Evolutionary conservation across 345 rosid genomes (phyloP).

Genomic region (Aegle marmelos): DNA sequence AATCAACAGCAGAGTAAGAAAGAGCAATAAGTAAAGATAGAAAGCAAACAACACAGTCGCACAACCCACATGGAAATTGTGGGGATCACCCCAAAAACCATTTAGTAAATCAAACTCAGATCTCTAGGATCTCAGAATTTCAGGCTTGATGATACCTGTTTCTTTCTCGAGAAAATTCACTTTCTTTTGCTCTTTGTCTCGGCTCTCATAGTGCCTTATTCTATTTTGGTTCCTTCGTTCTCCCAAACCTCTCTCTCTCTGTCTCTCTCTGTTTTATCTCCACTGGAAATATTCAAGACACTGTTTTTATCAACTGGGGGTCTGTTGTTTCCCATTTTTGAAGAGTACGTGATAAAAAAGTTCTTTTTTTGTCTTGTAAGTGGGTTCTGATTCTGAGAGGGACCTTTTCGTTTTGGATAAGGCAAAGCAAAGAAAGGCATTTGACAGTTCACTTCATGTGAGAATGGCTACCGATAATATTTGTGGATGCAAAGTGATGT

Average conservation of each 20-base stretch:
- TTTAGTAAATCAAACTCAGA: constrained; percentile 44
- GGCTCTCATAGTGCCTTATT: constrained; percentile 30
- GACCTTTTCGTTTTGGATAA: constrained; percentile 26
- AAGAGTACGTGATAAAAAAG: constrained; percentile 6
- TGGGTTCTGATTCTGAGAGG: constrained; percentile 31
- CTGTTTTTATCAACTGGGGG: constrained; percentile 41
- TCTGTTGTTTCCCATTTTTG: constrained; percentile 6
- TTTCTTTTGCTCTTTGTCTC: constrained; percentile 19
- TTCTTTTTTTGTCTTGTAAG: constrained; percentile 15
- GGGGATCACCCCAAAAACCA: constrained; percentile 35
- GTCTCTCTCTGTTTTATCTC: constrained; percentile 22
- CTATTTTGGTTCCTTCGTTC: constrained; percentile 27
- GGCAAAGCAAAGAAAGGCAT: constrained; percentile 18
- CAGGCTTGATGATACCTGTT: constrained; percentile 33
- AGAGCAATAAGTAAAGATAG: constrained; percentile 3
- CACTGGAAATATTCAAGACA: constrained; percentile 17
- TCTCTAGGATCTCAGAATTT: constrained; percentile 89
- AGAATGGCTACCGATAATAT: constrained; percentile 24
- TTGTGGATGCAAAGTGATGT: constrained; percentile 22
- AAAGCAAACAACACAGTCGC: constrained; percentile 12
- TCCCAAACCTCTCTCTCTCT: too few species aligned
- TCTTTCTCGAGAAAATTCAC: constrained; percentile 53
- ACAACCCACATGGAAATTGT: constrained; percentile 37
- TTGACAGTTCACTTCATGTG: constrained; percentile 12
- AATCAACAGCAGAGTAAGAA: constrained; percentile 18